phyloP scores from a whole-genome alignment of 2,329 filamentous ascomycete species.

The Aureobasidium sp. region DNA sequence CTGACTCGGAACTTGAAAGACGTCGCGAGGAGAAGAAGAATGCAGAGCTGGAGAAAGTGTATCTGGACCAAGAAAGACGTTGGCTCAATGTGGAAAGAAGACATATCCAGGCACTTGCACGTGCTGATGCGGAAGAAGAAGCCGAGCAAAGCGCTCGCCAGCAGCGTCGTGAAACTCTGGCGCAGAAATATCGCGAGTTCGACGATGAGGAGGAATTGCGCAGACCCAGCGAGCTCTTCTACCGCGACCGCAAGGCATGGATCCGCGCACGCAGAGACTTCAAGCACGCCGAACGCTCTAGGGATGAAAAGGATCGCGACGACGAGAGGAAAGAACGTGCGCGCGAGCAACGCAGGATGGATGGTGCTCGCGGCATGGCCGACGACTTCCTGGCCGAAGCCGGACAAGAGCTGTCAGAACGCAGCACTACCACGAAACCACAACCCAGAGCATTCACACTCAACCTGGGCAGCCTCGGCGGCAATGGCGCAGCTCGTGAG shows the following conservation, averaged over 20 bases:
- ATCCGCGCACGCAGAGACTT: constrained; percentile 68
- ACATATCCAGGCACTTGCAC: constrained; percentile 72
- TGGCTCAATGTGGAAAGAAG: constrained; percentile 87
- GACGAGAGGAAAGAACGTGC: constrained; percentile 68
- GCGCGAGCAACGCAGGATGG: constrained; percentile 50
- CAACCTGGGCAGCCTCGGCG: constrained; percentile 14
- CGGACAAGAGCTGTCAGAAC: constrained; percentile 59
- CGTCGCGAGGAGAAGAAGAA: constrained; percentile 62
- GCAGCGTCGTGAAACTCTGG: constrained; percentile 56
- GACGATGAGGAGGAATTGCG: constrained; percentile 71
- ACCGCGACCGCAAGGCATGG: constrained; percentile 78
- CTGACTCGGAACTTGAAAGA: constrained; percentile 74
- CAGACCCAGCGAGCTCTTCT: constrained; percentile 76
- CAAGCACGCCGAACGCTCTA: constrained; percentile 61
- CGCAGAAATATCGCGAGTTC: constrained; percentile 68
- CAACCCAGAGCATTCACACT: constrained; percentile 14
- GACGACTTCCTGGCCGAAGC: constrained; percentile 85
- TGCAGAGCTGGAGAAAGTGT: constrained; percentile 69
- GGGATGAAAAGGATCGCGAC: constrained; percentile 74
- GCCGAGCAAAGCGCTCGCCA: constrained; percentile 60
- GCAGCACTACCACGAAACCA: constrained; percentile 23
- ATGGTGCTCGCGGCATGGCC: constrained; percentile 74
- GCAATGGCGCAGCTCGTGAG: neutral
- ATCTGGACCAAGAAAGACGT: constrained; percentile 74
- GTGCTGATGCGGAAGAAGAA: constrained; percentile 72